Conservation (phyloP, 805 yeast species). For the Hanseniaspora vineae region DNA sequence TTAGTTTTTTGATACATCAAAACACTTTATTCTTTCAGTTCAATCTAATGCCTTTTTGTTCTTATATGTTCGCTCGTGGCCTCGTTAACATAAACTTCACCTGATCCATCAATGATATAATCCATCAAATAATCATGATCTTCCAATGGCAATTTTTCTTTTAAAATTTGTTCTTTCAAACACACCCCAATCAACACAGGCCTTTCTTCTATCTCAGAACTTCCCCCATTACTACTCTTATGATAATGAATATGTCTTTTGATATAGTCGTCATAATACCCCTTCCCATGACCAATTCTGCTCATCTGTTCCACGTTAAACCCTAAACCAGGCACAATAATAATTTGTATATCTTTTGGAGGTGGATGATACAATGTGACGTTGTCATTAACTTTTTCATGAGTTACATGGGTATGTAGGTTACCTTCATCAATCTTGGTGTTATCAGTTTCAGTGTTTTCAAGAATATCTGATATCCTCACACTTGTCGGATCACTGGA, state of each 20-base stretch:
- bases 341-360: slow-evolving; percentile 40
- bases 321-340: slow-evolving; percentile 80
- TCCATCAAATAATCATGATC: slow-evolving; percentile 22
- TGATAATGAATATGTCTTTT: slow-evolving; percentile 28
- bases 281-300: slow-evolving; percentile 87
- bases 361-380: slow-evolving; percentile 13
- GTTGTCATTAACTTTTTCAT: slow-evolving; percentile 15
- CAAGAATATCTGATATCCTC: too few species aligned
- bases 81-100: slow-evolving; percentile 11
- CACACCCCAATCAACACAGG: slow-evolving; percentile 20
- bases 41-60: too few species aligned
- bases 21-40: slow-evolving; percentile 43
- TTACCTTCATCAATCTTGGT: too few species aligned
- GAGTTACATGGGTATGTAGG: too few species aligned
- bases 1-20: slow-evolving; percentile 15
- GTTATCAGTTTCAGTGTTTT: too few species aligned
- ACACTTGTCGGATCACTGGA: too few species aligned
- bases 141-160: slow-evolving; percentile 13
- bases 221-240: slow-evolving; percentile 5
- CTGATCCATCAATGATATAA: slow-evolving; percentile 19
- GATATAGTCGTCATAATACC: slow-evolving; percentile 75
- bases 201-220: slow-evolving; percentile 2
- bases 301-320: slow-evolving; percentile 31
- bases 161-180: slow-evolving; percentile 18
- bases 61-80: slow-evolving; percentile 21